phyloP scores from a whole-genome alignment of 495 filamentous ascomycete genomes.

The Penicillium coffeae region DNA sequence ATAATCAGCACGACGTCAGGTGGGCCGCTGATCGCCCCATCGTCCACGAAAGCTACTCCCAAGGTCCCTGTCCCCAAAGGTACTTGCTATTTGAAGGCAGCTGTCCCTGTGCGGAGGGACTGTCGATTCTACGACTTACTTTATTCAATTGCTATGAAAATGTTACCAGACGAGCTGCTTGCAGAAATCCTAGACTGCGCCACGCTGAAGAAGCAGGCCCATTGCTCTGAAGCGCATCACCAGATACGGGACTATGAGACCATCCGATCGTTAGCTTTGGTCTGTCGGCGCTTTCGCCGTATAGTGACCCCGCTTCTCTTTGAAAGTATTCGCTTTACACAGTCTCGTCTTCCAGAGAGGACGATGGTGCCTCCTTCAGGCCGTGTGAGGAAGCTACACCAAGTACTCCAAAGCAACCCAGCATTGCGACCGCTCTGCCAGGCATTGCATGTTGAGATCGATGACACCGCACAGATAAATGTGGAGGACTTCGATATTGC shows the following conservation, averaged over 20 bases:
- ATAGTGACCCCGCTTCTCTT: slow-evolving; percentile 1
- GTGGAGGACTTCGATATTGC: slow-evolving; percentile 1
- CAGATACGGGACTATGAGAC: background rate
- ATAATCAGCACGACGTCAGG: too few relatives aligned
- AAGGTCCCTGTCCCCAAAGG: background rate
- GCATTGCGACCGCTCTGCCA: background rate
- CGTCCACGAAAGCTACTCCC: background rate
- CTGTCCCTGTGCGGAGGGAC: background rate
- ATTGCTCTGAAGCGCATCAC: background rate
- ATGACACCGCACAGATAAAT: background rate
- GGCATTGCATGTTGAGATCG: slow-evolving; percentile 1
- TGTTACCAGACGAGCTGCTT: slow-evolving; percentile 3
- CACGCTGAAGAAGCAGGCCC: background rate
- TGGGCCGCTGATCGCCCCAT: background rate
- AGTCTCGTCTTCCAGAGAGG: background rate
- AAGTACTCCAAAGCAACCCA: slow-evolving; percentile 1
- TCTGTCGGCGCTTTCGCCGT: slow-evolving; percentile 4
- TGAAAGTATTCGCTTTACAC: slow-evolving; percentile 1
- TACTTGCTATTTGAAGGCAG: background rate
- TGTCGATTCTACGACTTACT: background rate
- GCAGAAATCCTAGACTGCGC: background rate
- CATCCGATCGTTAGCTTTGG: background rate
- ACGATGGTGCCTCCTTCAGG: background rate
- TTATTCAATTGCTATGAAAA: too few relatives aligned
- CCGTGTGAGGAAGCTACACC: background rate